A percentile compares a stretch with the other conserved stretches of the same genome.
Evolutionary conservation across 345 rosid genomes (phyloP).

Genomic region (Lenwebbia sp.): DNA sequence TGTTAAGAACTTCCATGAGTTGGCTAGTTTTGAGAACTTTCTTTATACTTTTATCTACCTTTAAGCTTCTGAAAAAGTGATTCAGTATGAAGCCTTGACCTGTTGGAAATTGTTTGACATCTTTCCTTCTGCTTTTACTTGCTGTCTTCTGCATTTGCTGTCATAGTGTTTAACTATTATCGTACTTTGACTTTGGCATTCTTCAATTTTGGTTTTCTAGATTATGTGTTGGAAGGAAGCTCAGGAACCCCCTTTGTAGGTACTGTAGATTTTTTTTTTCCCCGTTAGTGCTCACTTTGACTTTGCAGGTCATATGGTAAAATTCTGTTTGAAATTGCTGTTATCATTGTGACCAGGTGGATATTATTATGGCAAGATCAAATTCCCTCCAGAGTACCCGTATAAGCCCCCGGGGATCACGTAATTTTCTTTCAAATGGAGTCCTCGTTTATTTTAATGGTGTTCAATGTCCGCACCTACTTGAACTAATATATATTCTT

Average conservation of each 20-base stretch:
- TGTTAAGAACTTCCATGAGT: background rate
- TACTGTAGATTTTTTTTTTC: slow-evolving; percentile 3
- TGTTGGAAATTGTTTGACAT: background rate
- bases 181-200: background rate
- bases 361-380: slow-evolving; percentile 91
- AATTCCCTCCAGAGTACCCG: slow-evolving; percentile 96
- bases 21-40: background rate
- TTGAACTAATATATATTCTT: background rate
- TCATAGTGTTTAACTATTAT: background rate
- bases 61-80: background rate
- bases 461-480: background rate
- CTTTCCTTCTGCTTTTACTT: background rate
- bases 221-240: slow-evolving; percentile 95
- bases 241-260: slow-evolving; percentile 97
- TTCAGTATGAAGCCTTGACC: background rate
- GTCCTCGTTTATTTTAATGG: background rate
- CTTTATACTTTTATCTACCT: background rate
- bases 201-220: slow-evolving; percentile 24
- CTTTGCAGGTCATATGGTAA: background rate
- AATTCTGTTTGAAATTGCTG: background rate
- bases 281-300: background rate
- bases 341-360: slow-evolving; percentile 36
- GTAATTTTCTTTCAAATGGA: slow-evolving; percentile 25
- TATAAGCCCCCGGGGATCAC: slow-evolving; percentile 98
- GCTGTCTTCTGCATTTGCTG: background rate